A percentile compares a stretch with the other conserved stretches of the same genome.
These are phyloP conservation scores for Phytophthora crassamura DNA, from an alignment of 352 stramenopile genomes.

Conservation along the genomic window DNA sequence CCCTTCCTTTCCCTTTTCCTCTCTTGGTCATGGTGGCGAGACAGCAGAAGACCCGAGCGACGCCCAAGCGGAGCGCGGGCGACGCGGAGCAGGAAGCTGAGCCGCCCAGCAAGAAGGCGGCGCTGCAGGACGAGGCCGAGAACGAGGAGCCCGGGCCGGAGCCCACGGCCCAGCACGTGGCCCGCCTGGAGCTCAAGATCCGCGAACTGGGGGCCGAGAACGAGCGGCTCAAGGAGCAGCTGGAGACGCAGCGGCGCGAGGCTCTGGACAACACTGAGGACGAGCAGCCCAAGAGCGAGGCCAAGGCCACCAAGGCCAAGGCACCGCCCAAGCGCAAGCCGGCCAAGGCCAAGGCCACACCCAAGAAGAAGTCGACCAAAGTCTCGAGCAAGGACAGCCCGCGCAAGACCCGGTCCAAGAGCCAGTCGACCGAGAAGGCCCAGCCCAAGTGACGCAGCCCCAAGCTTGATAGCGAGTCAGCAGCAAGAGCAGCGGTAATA, in stretches of 20 bases:
- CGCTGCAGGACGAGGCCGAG: slow-evolving; percentile 1
- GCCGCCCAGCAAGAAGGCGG: slow-evolving; percentile 14
- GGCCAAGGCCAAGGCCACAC: not conserved
- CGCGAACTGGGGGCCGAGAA: slow-evolving; percentile 18
- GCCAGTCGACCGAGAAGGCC: not conserved
- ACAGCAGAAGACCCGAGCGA: slow-evolving; percentile 8
- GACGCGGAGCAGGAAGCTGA: not conserved
- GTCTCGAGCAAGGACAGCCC: slow-evolving; percentile 3
- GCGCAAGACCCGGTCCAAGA: too few species aligned
- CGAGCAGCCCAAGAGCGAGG: not conserved
- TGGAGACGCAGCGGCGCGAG: slow-evolving; percentile 12
- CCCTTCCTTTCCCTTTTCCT: too few species aligned
- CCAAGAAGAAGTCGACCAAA: not conserved
- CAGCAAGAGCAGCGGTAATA: too few species aligned
- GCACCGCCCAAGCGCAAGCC: not conserved
- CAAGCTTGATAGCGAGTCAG: slow-evolving; percentile 4
- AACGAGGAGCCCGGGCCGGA: slow-evolving; percentile 16
- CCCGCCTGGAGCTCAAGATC: slow-evolving; percentile 17
- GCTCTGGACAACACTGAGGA: not conserved
- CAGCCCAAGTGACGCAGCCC: not conserved
- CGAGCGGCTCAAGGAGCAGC: slow-evolving; percentile 21
- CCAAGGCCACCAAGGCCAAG: slow-evolving; percentile 1
- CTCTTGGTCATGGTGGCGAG: slow-evolving; percentile 9
- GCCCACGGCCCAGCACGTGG: slow-evolving; percentile 16
- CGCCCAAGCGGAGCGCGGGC: slow-evolving; percentile 4